Evolutionary conservation across 805 yeast species (phyloP).

Genomic region (Suhomyces pyralidae): DNA sequence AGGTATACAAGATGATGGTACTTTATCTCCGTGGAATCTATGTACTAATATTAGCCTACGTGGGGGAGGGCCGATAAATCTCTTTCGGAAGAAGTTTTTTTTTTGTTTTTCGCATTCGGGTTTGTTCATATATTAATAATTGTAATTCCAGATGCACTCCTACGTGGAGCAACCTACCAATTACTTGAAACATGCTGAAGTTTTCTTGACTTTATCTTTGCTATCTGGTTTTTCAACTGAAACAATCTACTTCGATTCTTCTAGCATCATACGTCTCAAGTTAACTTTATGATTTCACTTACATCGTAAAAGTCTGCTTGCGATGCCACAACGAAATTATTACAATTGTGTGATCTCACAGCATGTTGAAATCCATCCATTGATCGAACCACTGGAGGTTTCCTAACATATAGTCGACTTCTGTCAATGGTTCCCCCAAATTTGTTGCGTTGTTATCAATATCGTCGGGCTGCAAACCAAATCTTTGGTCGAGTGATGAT

Average conservation of each 20-base stretch:
- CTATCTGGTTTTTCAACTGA: not conserved
- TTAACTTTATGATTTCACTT: not conserved
- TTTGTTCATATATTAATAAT: not conserved
- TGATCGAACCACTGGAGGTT: slow-evolving; percentile 57
- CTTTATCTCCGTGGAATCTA: not conserved
- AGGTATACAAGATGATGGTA: not conserved
- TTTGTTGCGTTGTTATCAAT: not conserved
- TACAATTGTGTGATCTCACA: not conserved
- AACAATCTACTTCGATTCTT: not conserved
- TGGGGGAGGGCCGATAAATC: not conserved
- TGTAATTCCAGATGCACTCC: not conserved
- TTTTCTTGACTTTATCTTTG: not conserved
- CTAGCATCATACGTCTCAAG: not conserved
- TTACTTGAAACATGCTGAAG: not conserved
- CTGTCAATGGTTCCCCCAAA: not conserved
- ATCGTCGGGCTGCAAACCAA: not conserved
- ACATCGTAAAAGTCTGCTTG: not conserved
- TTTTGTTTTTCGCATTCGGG: not conserved
- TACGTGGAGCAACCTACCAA: not conserved
- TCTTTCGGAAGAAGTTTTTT: not conserved
- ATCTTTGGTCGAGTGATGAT: slow-evolving; percentile 1
- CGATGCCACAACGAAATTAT: not conserved
- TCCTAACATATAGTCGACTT: slow-evolving; percentile 26
- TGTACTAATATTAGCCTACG: not conserved
- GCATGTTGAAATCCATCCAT: slow-evolving; percentile 35